Base-by-base conservation (phyloP, 2,329 filamentous ascomycete genomes). In the Phaeophleospora eucalypticola region DNA sequence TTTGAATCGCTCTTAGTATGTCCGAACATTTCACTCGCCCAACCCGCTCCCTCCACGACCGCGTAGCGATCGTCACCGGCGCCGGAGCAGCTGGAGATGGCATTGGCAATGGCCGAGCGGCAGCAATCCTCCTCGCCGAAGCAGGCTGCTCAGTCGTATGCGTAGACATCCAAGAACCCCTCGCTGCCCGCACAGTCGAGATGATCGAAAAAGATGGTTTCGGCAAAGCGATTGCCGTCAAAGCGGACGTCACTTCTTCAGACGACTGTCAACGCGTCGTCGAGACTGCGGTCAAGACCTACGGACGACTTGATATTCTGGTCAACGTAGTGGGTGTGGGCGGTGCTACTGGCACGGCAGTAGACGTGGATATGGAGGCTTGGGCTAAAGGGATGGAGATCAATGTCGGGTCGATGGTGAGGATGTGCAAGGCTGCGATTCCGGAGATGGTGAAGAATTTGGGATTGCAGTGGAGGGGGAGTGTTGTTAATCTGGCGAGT, bases 391-490 rank as follows among this genome's bases (percentile, higher is more conserved):
- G 75, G 0, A 70, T 86, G 45, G 72, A 81, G 36, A 67, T 84
- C 38, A 86, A 86, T 56, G 78, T 86, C 3, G 74, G 73, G 3
- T 81, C 77, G 55, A 85, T 85, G 81, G 76, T 84, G 21, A 68
- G 36, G 3, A 56, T 56, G 50, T 69, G 71, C 15, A 82, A 82
- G 56, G 76, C 78, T 53, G 74, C 75, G 0, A 75, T 86, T 21
- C 82, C 81, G 0, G 75, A 68, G 2, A 85, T 85, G 81, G 52
- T 54, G 18, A 71, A 69, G 45, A 82, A 83, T 45, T 29, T 12
- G 24, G 66, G 72, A 4, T 69, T 69, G 0, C 69, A 74, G 29
- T 63, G 59, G 54, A 68, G 70, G 45, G 78, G 79, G 4, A 71
- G 65, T 34, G 79, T 83, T 48, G 70, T 84, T 54, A 85, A 85